phyloP scores from a whole-genome alignment of 1,139 yeast species.

The Geotrichum europaeum region DNA sequence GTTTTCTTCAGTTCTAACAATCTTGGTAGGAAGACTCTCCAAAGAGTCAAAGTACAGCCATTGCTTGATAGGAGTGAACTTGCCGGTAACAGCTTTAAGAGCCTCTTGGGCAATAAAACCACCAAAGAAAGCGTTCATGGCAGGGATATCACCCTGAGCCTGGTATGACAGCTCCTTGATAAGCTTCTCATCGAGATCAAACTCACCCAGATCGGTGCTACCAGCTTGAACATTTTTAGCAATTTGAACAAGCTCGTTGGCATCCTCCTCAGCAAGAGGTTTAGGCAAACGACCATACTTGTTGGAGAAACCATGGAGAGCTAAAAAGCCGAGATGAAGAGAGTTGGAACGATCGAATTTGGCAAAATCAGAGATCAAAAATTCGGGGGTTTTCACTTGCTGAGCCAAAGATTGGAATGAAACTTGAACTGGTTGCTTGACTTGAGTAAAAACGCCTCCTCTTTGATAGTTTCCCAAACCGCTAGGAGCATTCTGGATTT shows the following conservation, averaged over 20 bases:
- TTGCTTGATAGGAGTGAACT: conserved; percentile 86
- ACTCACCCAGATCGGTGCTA: conserved; percentile 46
- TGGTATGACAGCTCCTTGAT: conserved; percentile 72
- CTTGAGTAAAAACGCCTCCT: conserved; percentile 92
- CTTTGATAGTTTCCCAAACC: conserved; percentile 61
- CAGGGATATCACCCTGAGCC: conserved; percentile 89
- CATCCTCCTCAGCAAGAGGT: conserved; percentile 72
- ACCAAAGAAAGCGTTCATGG: conserved; percentile 83
- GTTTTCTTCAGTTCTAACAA: conserved; percentile 58
- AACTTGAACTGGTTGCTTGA: conserved; percentile 67
- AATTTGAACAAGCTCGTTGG: conserved; percentile 55
- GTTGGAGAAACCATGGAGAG: conserved; percentile 66
- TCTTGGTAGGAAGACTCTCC: conserved; percentile 72
- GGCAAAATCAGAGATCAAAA: conserved; percentile 77
- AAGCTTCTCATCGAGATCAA: conserved; percentile 56
- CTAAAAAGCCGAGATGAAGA: conserved; percentile 87
- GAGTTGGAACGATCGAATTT: conserved; percentile 89
- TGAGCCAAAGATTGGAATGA: conserved; percentile 57
- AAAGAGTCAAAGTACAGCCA: conserved; percentile 89
- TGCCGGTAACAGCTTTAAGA: conserved; percentile 88
- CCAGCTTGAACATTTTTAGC: conserved; percentile 38
- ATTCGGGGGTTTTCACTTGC: conserved; percentile 75
- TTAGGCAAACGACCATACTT: conserved; percentile 69
- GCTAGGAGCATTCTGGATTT: conserved; percentile 45
- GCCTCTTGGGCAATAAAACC: conserved; percentile 97